Conservation (phyloP, 345 rosid species). For the Eucalyptus pauciflora region DNA sequence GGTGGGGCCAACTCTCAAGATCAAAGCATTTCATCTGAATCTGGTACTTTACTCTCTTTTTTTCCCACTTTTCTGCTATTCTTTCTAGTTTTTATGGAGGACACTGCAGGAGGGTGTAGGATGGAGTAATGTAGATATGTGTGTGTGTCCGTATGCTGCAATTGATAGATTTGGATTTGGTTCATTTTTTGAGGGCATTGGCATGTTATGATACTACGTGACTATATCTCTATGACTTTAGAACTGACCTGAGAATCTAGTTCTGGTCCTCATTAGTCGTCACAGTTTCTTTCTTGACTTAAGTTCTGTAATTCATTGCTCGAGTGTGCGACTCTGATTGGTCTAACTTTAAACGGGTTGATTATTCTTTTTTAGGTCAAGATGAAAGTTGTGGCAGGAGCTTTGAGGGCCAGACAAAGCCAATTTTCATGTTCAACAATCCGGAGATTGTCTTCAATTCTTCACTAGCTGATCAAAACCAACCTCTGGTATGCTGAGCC, state of each 20-base stretch:
- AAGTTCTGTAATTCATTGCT: neutral
- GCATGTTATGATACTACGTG: neutral
- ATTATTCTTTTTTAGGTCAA: constrained; percentile 7
- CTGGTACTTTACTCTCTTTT: constrained; percentile 5
- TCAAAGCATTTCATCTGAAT: constrained; percentile 27
- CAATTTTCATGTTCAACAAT: constrained; percentile 9
- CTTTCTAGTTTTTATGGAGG: neutral
- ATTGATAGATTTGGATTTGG: neutral
- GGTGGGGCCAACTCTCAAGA: constrained; percentile 22
- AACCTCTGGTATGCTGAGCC: constrained; percentile 11
- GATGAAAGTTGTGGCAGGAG: constrained; percentile 20
- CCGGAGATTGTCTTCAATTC: constrained; percentile 6
- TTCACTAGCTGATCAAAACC: constrained; percentile 6
- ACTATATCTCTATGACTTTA: neutral
- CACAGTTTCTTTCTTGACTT: neutral
- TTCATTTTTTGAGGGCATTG: neutral
- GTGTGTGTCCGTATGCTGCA: neutral
- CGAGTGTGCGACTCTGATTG: neutral
- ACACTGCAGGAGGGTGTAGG: neutral
- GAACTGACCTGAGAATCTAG: neutral
- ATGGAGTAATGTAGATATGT: neutral
- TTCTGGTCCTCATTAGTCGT: neutral
- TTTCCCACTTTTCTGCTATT: neutral
- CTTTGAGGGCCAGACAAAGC: constrained; percentile 16
- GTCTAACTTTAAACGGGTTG: neutral